Evolutionary conservation across 2,329 filamentous ascomycete genomes (phyloP), one percentile per base, ranked within the genome.

Genomic region (Fusarium piperis): DNA sequence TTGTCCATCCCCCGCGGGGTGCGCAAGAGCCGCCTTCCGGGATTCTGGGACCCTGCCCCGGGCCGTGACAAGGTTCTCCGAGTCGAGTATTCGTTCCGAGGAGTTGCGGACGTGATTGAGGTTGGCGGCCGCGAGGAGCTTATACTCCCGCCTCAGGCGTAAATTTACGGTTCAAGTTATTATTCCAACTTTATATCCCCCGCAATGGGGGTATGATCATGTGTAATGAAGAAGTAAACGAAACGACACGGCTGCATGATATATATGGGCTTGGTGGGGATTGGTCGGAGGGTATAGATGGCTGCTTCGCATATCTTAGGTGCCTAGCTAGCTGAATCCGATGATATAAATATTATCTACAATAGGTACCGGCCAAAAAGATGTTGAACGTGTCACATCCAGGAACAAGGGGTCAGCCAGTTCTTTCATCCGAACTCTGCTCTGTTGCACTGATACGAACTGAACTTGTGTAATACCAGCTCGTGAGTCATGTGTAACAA

Each of bases 21-120:
- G 58, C 74, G 80, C 57, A 85, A 86, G 79, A 81, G 80, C 48
- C 79, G 81, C 36, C 72, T 88, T 30, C 78, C 85, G 0, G 86
- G 86, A 1, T 87, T 88, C 74, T 87, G 85, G 83, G 86, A 88
- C 62, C 85, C 85, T 16, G 82, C 81, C 13, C 86, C 85, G 6
- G 75, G 75, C 35, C 74, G 76, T 36, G 79, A 79, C 20, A 87
- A 88, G 80, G 79, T 83, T 36, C 77, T 88, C 53, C 80, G 81
- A 51, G 83, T 87, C 16, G 78, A 82, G 62, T 88, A 87, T 66
- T 63, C 80, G 20, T 86, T 81, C 72, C 83, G 81, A 71, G 84
- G 77, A n/a, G 64, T 57, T 28, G 71, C 73, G 20, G 64, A 59
- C 23, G 65, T 68, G n/a, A 35, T 73, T 18, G 72, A 77, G 26